Conservation (phyloP, 495 filamentous ascomycete species). For the Aspergillus sclerotioniger region DNA sequence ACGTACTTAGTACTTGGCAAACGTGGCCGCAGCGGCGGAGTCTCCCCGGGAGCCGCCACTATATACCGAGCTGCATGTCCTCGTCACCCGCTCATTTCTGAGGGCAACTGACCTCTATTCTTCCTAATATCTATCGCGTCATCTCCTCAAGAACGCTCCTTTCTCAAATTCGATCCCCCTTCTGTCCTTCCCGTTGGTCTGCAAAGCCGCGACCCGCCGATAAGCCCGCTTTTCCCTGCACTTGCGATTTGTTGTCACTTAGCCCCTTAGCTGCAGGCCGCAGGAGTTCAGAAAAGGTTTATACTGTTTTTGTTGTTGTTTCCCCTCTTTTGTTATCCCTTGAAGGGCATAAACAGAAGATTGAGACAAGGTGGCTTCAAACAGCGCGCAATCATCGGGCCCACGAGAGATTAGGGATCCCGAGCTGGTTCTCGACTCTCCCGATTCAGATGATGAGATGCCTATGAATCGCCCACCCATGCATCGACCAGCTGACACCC, state of each 20-base stretch:
- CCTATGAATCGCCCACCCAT: slow-evolving; percentile 43
- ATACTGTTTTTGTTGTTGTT: slow-evolving; percentile 6
- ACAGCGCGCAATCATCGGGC: slow-evolving; percentile 15
- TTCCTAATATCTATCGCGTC: not conserved
- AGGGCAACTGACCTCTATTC: not conserved
- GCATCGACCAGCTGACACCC: slow-evolving; percentile 50
- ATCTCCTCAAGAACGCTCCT: not conserved
- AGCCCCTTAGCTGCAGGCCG: not conserved
- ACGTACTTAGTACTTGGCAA: slow-evolving; percentile 2
- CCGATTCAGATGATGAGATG: slow-evolving; percentile 46
- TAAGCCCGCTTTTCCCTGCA: not conserved
- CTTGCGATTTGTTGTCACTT: not conserved
- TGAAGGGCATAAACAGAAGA: slow-evolving; percentile 1
- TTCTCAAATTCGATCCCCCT: not conserved
- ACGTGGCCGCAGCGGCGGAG: slow-evolving; percentile 11
- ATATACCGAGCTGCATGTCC: not conserved
- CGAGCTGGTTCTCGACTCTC: slow-evolving; percentile 28
- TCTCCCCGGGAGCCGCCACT: not conserved
- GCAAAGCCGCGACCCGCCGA: not conserved
- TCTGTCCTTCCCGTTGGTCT: not conserved
- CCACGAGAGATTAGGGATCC: slow-evolving; percentile 14
- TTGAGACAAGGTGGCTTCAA: slow-evolving; percentile 23
- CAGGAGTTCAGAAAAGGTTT: not conserved
- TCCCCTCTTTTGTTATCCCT: not conserved
- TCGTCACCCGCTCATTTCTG: not conserved